These are phyloP conservation scores for Chimonanthus salicifolius DNA, from an alignment of 164 flowering plant genomes.

Conservation along the genomic window DNA sequence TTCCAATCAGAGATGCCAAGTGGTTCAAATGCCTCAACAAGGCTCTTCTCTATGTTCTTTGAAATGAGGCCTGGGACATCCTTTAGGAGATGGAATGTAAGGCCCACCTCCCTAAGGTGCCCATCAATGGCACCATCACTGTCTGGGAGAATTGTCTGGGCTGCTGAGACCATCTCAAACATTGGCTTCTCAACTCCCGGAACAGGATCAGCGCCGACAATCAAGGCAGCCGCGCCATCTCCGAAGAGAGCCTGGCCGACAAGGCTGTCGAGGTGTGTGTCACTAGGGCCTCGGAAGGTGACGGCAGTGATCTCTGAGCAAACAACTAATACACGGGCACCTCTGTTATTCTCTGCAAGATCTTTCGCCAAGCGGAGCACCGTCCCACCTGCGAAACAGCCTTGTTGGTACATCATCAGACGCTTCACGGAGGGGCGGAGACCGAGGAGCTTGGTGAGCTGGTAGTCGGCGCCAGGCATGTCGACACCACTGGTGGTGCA, in stretches of 20 bases:
- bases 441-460: constrained; percentile 43
- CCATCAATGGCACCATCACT: constrained; percentile 35
- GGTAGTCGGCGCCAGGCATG: constrained; percentile 50
- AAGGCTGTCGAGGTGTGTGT: constrained; percentile 34
- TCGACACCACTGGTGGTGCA: constrained; percentile 45
- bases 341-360: constrained; percentile 45
- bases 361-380: constrained; percentile 43
- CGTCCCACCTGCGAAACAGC: constrained; percentile 40
- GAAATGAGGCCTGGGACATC: constrained; percentile 39
- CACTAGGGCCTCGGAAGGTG: constrained; percentile 34
- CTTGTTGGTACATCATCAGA: constrained; percentile 42
- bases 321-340: constrained; percentile 40
- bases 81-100: constrained; percentile 33
- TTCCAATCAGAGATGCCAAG: constrained; percentile 41
- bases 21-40: constrained; percentile 33
- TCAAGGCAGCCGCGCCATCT: constrained; percentile 42
- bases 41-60: constrained; percentile 32
- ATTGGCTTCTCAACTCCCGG: constrained; percentile 25
- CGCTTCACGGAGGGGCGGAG: constrained; percentile 44
- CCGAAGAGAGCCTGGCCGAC: constrained; percentile 44
- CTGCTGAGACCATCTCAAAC: constrained; percentile 33
- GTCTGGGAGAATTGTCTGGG: constrained; percentile 37
- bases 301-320: constrained; percentile 35
- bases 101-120: constrained; percentile 34
- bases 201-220: constrained; percentile 35